phyloP scores from a whole-genome alignment of 257 asterid genomes.

The Fraxinus cuspidata region DNA sequence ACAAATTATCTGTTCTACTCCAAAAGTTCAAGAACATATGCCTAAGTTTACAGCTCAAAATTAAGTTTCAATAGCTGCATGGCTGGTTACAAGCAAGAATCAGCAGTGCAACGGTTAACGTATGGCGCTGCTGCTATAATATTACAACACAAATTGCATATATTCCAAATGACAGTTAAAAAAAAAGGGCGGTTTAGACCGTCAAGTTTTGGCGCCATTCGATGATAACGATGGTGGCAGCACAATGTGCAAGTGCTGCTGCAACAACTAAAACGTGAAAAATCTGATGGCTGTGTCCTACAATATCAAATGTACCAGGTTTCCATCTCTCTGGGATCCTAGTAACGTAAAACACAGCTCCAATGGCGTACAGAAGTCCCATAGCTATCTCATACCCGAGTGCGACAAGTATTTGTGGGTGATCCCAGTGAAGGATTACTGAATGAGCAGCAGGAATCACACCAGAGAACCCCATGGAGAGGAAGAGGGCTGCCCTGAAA shows the following conservation, averaged over 20 bases:
- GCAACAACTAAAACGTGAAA: slow-evolving; percentile 79
- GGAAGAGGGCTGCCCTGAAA: slow-evolving; percentile 69
- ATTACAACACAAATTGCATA: background rate
- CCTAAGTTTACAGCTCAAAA: background rate
- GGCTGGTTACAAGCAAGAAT: background rate
- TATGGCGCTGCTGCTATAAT: background rate
- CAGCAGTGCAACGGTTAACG: background rate
- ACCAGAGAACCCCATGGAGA: slow-evolving; percentile 88
- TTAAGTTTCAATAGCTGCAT: background rate
- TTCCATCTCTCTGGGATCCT: slow-evolving; percentile 88
- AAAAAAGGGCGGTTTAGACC: background rate
- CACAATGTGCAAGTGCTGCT: slow-evolving; percentile 79
- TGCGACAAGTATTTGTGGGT: slow-evolving; percentile 49
- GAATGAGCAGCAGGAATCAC: slow-evolving; percentile 85
- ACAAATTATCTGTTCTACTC: background rate
- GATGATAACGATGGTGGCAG: slow-evolving; percentile 68
- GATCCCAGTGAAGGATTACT: slow-evolving; percentile 50
- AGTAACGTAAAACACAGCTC: slow-evolving; percentile 65
- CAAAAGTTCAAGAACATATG: background rate
- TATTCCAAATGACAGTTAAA: background rate
- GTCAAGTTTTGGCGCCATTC: slow-evolving; percentile 70
- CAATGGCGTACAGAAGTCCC: slow-evolving; percentile 74
- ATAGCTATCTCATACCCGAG: slow-evolving; percentile 69
- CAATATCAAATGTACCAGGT: slow-evolving; percentile 83
- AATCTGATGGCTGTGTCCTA: slow-evolving; percentile 95